These are phyloP conservation scores for Juglanconis oblonga DNA, from an alignment of 2,329 filamentous ascomycete genomes.

Conservation along the genomic window DNA sequence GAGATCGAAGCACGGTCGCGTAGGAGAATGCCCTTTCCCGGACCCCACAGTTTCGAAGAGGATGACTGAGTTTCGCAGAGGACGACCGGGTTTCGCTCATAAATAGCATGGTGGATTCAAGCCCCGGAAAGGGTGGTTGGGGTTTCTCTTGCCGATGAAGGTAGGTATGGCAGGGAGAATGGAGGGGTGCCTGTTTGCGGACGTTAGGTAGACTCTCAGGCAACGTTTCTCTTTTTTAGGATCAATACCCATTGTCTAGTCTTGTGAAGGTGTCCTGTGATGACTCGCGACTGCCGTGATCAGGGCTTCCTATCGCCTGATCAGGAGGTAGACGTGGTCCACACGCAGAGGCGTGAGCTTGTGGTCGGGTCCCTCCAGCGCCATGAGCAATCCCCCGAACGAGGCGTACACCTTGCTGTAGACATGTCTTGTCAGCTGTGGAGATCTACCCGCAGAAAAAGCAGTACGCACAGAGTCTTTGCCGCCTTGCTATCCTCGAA, in stretches of 20 bases:
- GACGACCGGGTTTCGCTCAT: background rate
- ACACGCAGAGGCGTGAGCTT: conserved; percentile 89
- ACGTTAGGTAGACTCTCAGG: conserved; percentile 7
- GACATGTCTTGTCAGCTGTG: background rate
- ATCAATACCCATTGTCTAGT: conserved; percentile 7
- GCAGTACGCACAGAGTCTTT: conserved; percentile 72
- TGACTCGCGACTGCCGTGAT: background rate
- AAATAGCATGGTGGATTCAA: background rate
- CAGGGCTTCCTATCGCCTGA: conserved; percentile 70
- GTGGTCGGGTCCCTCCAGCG: conserved; percentile 90
- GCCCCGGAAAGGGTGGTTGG: background rate
- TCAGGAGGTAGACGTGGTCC: conserved; percentile 87
- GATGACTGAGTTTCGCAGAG: background rate
- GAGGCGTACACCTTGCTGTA: conserved; percentile 87
- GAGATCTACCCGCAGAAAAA: background rate
- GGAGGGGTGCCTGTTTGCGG: background rate
- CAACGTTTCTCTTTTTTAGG: background rate
- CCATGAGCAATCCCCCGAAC: conserved; percentile 88
- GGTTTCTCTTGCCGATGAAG: background rate
- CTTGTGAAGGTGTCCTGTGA: background rate
- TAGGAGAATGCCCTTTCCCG: conserved; percentile 77
- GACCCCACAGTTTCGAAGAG: conserved; percentile 46
- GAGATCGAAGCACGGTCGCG: conserved; percentile 76
- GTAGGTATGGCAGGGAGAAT: background rate
- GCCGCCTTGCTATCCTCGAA: conserved; percentile 78